A percentile compares a stretch with the other conserved stretches of the same genome.
These are phyloP conservation scores for Picochlorum sp. DNA, from an alignment of 139 green algal species.

Conservation along the genomic window DNA sequence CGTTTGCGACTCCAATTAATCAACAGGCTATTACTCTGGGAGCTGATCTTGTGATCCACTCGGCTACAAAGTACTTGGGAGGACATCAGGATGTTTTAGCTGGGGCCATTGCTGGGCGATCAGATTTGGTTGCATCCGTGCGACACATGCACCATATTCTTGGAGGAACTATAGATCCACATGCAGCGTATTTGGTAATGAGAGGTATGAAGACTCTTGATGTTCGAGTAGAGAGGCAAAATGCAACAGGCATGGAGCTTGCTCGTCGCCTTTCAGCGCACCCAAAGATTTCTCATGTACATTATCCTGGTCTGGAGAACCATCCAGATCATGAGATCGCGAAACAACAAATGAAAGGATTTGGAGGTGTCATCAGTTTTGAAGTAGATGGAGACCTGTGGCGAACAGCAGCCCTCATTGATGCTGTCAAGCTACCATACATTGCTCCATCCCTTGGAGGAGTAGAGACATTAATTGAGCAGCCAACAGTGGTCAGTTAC, in stretches of 20 bases:
- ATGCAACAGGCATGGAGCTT: slow-evolving; percentile 56
- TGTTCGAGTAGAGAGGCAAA: slow-evolving; percentile 82
- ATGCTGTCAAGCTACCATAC: slow-evolving; percentile 86
- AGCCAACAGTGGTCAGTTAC: slow-evolving; percentile 90
- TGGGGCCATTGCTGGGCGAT: slow-evolving; percentile 68
- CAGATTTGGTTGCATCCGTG: slow-evolving; percentile 70
- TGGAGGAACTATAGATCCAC: slow-evolving; percentile 91
- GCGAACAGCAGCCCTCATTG: slow-evolving; percentile 85
- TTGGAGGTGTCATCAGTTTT: slow-evolving; percentile 92
- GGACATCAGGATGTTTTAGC: slow-evolving; percentile 98
- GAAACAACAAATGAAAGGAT: slow-evolving; percentile 84
- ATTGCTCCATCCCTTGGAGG: slow-evolving; percentile 95
- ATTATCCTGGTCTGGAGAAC: slow-evolving; percentile 73
- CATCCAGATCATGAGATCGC: slow-evolving; percentile 95
- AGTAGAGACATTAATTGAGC: slow-evolving; percentile 97
- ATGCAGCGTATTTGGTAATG: slow-evolving; percentile 93
- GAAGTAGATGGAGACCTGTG: slow-evolving; percentile 84
- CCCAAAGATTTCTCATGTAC: slow-evolving; percentile 56
- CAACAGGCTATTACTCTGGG: slow-evolving; percentile 67
- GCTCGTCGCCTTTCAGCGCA: slow-evolving; percentile 73
- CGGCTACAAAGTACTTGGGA: slow-evolving; percentile 96
- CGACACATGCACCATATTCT: slow-evolving; percentile 95
- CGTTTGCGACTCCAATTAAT: slow-evolving; percentile 95
- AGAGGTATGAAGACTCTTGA: slow-evolving; percentile 96
- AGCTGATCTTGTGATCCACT: slow-evolving; percentile 97